Base-by-base conservation (phyloP, 106 monocot species). In the Allium fistulosum region DNA sequence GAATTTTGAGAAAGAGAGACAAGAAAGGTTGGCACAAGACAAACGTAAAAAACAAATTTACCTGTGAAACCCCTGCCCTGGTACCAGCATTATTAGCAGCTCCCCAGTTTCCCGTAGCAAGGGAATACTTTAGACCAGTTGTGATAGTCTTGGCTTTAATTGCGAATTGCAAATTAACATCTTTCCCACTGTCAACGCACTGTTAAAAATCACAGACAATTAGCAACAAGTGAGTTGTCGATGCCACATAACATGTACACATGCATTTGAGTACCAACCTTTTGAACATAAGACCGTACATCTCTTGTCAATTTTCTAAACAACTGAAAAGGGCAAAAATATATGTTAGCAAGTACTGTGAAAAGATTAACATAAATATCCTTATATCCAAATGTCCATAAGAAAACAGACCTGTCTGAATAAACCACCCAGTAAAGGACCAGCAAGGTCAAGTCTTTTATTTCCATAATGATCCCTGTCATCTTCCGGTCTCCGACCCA, bases 381-480 rank as follows among this genome's bases (percentile, higher is more conserved):
- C 55, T 37, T 16, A 10, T 67, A 62, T 2, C 57, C 62, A 5
- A n/a, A 48, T 22, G 22, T 17, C 4, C 37, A 37, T 37, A 37
- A 37, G 37, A 56, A 75, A 46, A 76, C 84, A 76, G 53, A 99
- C 97, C 97, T 90, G 89, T 86, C 97, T 87, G 75, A 99, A 99
- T 46, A 99, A 75, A 49, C 97, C 97, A 51, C 97, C 97, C 56
- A 99, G 87, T 68, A 99, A 77, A 71, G 97, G 97, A 76, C 97
- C 97, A 72, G 97, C 97, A 77, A 99, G 87, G 61, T 99, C 97
- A 65, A 99, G 81, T 48, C 97, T 84, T 76, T 99, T 99, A 68
- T 99, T 99, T 49, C 97, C 97, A 87, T 99, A 99, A 78, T 99
- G 97, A 76, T 99, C 97, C 62, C 97, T 82, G 71, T 99, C 97